Evolutionary conservation across 805 yeast genomes (phyloP).

Genomic region (Metschnikowia colocasiae): DNA sequence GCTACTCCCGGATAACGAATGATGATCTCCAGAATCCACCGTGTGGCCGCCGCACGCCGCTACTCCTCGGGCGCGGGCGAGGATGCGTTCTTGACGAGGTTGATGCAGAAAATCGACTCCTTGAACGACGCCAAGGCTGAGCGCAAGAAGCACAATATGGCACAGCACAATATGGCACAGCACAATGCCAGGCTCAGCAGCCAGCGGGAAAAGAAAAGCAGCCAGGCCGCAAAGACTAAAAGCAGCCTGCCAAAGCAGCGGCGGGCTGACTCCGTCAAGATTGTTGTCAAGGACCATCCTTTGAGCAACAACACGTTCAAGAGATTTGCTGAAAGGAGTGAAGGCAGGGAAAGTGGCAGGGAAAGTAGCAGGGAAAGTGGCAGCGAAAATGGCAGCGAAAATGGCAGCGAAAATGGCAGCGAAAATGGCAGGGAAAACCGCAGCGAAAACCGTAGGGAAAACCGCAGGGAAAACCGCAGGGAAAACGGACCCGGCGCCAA

Average conservation of each 20-base stretch:
- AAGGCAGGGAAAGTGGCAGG: too few species aligned
- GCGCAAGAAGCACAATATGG: not conserved
- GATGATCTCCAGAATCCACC: slow-evolving; percentile 14
- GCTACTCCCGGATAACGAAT: too few species aligned
- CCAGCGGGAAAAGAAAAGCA: too few species aligned
- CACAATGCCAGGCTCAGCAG: too few species aligned
- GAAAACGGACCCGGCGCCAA: too few species aligned
- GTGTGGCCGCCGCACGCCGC: slow-evolving; percentile 7
- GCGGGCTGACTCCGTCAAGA: not conserved
- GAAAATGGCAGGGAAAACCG: too few species aligned
- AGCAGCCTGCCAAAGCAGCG: not conserved
- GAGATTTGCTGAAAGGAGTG: slow-evolving; percentile 2
- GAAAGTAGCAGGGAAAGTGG: too few species aligned
- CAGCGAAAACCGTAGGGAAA: too few species aligned
- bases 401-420: too few species aligned
- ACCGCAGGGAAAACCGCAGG: too few species aligned
- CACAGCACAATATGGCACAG: not conserved
- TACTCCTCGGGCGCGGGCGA: slow-evolving; percentile 12
- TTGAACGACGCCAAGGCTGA: slow-evolving; percentile 21
- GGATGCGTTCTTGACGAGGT: slow-evolving; percentile 29
- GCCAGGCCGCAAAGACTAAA: too few species aligned
- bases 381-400: too few species aligned
- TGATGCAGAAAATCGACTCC: slow-evolving; percentile 35
- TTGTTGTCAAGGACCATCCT: slow-evolving; percentile 19
- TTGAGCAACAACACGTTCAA: slow-evolving; percentile 18